Conservation (phyloP, 495 filamentous ascomycete genomes). For the Talaromyces adpressus region DNA sequence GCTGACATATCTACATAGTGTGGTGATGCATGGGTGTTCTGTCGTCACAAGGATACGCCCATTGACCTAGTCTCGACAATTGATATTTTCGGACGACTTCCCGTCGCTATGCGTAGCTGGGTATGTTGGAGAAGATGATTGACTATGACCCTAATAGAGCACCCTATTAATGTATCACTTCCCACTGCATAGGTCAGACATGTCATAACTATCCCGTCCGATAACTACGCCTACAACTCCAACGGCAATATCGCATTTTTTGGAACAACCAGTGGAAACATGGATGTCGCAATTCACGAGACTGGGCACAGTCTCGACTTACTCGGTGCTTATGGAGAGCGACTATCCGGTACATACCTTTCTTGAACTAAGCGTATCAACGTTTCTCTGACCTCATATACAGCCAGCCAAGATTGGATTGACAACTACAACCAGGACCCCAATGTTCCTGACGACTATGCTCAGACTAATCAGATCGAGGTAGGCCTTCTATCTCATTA, state of each 20-base stretch:
- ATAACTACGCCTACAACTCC: conserved; percentile 9
- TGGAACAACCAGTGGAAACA: conserved; percentile 11
- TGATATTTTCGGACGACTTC: conserved; percentile 24
- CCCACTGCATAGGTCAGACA: conserved; percentile 12
- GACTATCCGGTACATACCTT: neutral
- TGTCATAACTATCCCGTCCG: conserved; percentile 12
- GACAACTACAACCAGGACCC: conserved; percentile 18
- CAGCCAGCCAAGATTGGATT: conserved; percentile 16
- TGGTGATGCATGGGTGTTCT: conserved; percentile 22
- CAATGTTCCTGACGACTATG: conserved; percentile 18
- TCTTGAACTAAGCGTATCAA: neutral
- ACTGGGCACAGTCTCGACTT: conserved; percentile 22
- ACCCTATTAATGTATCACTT: neutral
- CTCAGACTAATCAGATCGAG: conserved; percentile 17
- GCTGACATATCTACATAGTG: conserved; percentile 10
- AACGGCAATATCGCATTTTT: conserved; percentile 16
- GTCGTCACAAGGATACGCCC: conserved; percentile 17
- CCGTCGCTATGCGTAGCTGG: conserved; percentile 20
- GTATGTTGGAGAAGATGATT: neutral
- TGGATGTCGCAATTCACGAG: conserved; percentile 17
- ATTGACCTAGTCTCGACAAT: conserved; percentile 11
- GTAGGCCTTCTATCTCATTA: neutral
- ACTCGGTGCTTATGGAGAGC: conserved; percentile 13
- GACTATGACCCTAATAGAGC: neutral
- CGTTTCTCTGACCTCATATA: conserved; percentile 9